Evolutionary conservation across 2,329 filamentous ascomycete genomes (phyloP).

Genomic region (Trichoderma semiorbis): DNA sequence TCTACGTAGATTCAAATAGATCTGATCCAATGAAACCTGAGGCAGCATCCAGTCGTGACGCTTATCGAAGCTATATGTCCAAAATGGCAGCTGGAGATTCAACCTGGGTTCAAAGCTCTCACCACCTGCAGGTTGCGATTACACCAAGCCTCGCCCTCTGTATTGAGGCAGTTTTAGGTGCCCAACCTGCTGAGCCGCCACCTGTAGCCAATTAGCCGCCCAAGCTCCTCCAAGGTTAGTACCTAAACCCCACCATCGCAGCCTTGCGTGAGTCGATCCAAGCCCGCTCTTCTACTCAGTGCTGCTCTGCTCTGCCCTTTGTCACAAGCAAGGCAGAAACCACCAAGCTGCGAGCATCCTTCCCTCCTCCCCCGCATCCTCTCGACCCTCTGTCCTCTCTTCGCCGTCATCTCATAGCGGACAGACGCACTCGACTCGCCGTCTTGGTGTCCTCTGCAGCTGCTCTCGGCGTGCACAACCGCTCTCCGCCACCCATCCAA

Average conservation of each 20-base stretch:
- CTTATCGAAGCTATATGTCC: background rate
- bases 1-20: background rate
- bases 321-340: background rate
- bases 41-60: background rate
- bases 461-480: background rate
- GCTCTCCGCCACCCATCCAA: background rate
- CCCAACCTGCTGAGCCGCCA: background rate
- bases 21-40: background rate
- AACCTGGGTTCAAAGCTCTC: background rate
- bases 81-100: background rate
- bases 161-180: background rate
- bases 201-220: background rate
- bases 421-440: background rate
- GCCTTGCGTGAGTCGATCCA: conserved; percentile 16
- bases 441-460: background rate
- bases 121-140: background rate
- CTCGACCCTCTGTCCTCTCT: background rate
- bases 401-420: background rate
- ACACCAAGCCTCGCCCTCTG: background rate
- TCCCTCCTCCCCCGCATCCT: background rate
- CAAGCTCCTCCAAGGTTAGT: background rate
- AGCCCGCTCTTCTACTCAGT: background rate
- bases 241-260: conserved; percentile 23
- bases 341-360: conserved; percentile 2
- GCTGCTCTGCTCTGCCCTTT: background rate